Evolutionary conservation across 192 early-diverging fungal species (phyloP).

Genomic region (Mortierella claussenii): DNA sequence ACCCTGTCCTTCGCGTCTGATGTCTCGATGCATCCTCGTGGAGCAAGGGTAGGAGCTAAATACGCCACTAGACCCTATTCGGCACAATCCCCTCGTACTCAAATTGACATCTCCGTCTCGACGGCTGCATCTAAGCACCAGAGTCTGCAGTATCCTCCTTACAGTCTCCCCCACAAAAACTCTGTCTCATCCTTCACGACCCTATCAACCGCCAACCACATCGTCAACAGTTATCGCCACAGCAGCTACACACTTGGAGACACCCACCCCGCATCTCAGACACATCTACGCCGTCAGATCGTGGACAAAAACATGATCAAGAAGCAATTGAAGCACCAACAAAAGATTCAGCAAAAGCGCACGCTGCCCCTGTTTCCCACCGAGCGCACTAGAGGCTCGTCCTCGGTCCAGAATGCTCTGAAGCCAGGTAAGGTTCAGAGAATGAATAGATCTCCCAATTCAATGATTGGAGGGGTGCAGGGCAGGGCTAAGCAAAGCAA

Average conservation of each 20-base stretch:
- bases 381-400: conserved; percentile 23
- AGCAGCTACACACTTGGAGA: too few species aligned
- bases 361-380: conserved; percentile 38
- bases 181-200: conserved; percentile 8
- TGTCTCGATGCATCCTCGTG: not conserved
- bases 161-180: not conserved
- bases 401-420: conserved; percentile 16
- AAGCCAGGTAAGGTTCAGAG: conserved; percentile 26
- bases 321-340: conserved; percentile 22
- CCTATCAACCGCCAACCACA: not conserved
- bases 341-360: conserved; percentile 14
- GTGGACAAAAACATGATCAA: conserved; percentile 5
- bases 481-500: not conserved
- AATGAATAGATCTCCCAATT: not conserved
- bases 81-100: not conserved
- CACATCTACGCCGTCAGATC: conserved; percentile 5
- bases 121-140: not conserved
- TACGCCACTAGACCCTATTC: not conserved
- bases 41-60: not conserved
- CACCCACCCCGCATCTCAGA: too few species aligned
- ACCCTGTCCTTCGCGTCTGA: not conserved
- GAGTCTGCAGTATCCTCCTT: not conserved
- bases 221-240: not conserved
- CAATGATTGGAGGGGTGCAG: not conserved
- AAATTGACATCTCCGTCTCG: not conserved